Percentiles rank a stretch among this genome's conserved stretches.
Evolutionary conservation across 257 asterid species (phyloP).

Genomic region (Fraxinus pennsylvanica): DNA sequence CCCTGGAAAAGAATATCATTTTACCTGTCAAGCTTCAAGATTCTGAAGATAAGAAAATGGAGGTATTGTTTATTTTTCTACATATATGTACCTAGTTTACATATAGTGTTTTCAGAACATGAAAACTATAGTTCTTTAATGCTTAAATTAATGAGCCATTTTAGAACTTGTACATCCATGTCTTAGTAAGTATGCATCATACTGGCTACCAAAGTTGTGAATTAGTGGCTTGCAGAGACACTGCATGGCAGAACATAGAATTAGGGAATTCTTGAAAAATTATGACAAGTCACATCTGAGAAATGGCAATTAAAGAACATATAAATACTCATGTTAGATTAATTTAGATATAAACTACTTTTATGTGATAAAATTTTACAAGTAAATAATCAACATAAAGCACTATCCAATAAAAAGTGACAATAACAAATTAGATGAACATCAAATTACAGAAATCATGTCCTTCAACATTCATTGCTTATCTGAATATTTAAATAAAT

Average conservation of each 20-base stretch:
- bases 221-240: neutral
- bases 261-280: neutral
- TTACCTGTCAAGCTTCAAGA: constrained; percentile 23
- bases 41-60: constrained; percentile 19
- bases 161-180: neutral
- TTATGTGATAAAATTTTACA: neutral
- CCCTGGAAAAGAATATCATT: constrained; percentile 36
- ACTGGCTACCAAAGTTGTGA: neutral
- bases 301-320: neutral
- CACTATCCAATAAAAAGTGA: neutral
- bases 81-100: neutral
- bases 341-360: neutral
- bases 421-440: neutral
- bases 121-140: neutral
- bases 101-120: neutral
- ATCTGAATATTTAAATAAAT: neutral
- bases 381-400: neutral
- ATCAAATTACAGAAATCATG: neutral
- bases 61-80: constrained; percentile 30
- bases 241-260: neutral
- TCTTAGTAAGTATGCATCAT: neutral
- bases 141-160: neutral
- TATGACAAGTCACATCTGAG: neutral
- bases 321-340: neutral
- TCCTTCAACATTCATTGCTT: neutral